Base-by-base conservation (phyloP, 148 eudicot species). In the Amaranthus palmeri region DNA sequence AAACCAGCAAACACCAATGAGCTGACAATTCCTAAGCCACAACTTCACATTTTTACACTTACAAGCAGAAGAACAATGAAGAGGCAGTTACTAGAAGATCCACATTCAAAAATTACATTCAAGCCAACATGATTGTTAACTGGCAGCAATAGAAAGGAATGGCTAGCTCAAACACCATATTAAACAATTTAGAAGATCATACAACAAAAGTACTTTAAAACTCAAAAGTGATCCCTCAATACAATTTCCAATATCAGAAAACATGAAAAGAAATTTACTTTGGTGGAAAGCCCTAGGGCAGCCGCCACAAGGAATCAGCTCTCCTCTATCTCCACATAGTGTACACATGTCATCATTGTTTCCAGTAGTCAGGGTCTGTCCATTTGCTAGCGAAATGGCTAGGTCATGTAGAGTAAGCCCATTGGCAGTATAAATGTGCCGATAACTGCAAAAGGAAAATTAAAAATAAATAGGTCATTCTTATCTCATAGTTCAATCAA, bases 271-370 rank as follows among this genome's bases (percentile, higher is more conserved):
- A 57, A 70, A 6, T 67, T 67, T 78, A 83, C 86, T 70, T 80
- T 67, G 74, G 61, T 83, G 86, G 73, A 74, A 83, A 59, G 84
- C 84, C 78, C 86, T 74, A 69, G 96, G 96, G 77, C 99, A 95
- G 54, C 96, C 89, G 67, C 81, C 85, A 70, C 97, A 92, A 64
- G 85, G 67, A 54, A 90, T 74, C 57, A 95, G 84, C 76, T 89
- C 93, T 61, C 93, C 97, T 64, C 88, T 88, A 85, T 88, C 93
- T 68, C 97, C 96, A 78, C 99, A 95, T 14, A 88, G 76, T 17
- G 97, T 88, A 85, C 99, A 95, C 89, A 90, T 92, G 74, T 89
- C 90, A 81, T 95, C 99, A 83, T 88, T 90, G 82, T 80, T 83
- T 65, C 96, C 88, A 61, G 87, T 77, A 18, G 85, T 78, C 60